phyloP scores from a whole-genome alignment of 2,329 filamentous ascomycete species.

The Myriosclerotinia curreyana region DNA sequence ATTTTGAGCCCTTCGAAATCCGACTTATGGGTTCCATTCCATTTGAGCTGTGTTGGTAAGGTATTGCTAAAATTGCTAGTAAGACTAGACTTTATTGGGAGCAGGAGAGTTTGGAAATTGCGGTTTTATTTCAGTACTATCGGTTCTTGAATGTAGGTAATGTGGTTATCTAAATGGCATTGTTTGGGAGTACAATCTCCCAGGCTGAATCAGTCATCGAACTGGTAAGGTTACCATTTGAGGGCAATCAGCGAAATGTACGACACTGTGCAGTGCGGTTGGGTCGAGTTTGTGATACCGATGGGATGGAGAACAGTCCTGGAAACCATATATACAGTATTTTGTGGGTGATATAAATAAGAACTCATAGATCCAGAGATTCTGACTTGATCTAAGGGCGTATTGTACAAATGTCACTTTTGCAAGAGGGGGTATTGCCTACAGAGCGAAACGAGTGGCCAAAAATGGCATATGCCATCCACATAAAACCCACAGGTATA shows the following conservation, averaged over 20 bases:
- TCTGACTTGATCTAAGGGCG: background rate
- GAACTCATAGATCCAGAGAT: background rate
- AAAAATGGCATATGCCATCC: no score
- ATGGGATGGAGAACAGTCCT: background rate
- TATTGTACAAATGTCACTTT: no score
- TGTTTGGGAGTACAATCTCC: background rate
- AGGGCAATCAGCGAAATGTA: background rate
- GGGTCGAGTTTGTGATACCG: no score
- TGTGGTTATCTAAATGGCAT: background rate
- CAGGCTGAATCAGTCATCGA: background rate
- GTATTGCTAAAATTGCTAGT: background rate
- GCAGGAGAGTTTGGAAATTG: background rate
- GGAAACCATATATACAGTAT: no score
- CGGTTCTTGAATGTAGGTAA: background rate
- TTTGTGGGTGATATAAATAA: background rate
- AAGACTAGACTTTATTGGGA: background rate
- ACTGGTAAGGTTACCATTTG: background rate
- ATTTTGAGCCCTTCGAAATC: background rate
- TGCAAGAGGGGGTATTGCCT: background rate
- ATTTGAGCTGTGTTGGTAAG: background rate
- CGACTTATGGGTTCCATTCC: background rate
- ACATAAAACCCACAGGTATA: no score
- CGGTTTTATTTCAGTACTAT: no score
- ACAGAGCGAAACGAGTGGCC: no score
- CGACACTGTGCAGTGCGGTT: no score